phyloP scores from a whole-genome alignment of 2,329 filamentous ascomycete species.

The Cyphellophora europaea region DNA sequence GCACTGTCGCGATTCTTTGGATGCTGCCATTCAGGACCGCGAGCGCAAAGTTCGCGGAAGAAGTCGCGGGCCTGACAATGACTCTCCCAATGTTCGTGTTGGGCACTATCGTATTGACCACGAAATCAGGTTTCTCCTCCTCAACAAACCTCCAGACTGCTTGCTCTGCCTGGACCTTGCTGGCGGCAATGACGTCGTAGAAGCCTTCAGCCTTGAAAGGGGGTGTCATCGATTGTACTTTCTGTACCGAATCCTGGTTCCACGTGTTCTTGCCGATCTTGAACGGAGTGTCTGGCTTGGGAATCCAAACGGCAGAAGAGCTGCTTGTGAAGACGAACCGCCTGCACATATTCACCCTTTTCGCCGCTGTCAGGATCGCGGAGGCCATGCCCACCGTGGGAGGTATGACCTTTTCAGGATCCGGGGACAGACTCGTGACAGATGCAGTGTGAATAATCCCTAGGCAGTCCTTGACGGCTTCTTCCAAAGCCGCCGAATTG shows the following conservation, averaged over 20 bases:
- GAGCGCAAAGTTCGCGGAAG: constrained; percentile 22
- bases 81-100: constrained; percentile 11
- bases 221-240: constrained; percentile 26
- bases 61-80: constrained; percentile 7
- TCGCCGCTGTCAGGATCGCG: constrained; percentile 17
- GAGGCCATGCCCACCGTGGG: constrained; percentile 38
- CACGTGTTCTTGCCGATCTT: constrained; percentile 27
- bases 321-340: constrained; percentile 13
- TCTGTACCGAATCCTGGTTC: constrained; percentile 24
- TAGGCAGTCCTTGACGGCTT: constrained; percentile 20
- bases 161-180: constrained; percentile 30
- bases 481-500: constrained; percentile 15
- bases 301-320: constrained; percentile 10
- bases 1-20: not conserved
- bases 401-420: constrained; percentile 34
- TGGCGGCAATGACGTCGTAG: constrained; percentile 28
- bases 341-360: constrained; percentile 21
- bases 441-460: constrained; percentile 31
- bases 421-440: constrained; percentile 22
- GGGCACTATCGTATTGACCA: constrained; percentile 18
- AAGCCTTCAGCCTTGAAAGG: constrained; percentile 23
- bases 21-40: constrained; percentile 21
- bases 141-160: constrained; percentile 30
- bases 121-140: constrained; percentile 21
- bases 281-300: constrained; percentile 27